Evolutionary conservation across 305 asterid species (phyloP).

Genomic region (Fraxinus paxiana): DNA sequence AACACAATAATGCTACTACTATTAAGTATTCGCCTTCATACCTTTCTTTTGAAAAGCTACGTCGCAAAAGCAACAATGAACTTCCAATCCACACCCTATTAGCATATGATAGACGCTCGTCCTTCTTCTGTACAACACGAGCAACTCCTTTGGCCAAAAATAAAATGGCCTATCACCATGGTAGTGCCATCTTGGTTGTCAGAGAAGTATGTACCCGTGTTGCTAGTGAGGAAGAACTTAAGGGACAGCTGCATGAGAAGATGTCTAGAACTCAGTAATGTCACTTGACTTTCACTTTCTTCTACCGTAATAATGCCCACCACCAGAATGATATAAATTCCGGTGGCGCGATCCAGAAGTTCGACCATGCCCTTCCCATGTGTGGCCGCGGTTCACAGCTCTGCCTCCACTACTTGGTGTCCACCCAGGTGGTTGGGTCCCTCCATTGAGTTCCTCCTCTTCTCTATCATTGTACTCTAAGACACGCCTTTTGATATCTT

Average conservation of each 20-base stretch:
- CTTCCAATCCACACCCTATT: neutral
- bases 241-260: neutral
- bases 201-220: conserved; percentile 2
- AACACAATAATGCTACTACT: neutral
- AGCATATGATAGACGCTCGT: neutral
- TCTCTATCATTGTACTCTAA: conserved; percentile 91
- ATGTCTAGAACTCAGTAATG: neutral
- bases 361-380: conserved; percentile 76
- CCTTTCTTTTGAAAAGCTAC: neutral
- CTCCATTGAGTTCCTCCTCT: conserved; percentile 89
- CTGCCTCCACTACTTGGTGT: conserved; percentile 63
- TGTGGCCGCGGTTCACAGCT: conserved; percentile 50
- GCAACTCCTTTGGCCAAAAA: neutral
- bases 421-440: conserved; percentile 54
- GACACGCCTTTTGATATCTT: conserved; percentile 87
- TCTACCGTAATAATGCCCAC: conserved; percentile 77
- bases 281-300: conserved; percentile 28
- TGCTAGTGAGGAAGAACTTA: neutral
- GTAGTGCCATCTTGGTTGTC: neutral
- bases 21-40: neutral
- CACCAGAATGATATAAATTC: conserved; percentile 69
- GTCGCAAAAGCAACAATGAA: neutral
- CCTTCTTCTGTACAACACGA: conserved; percentile 2
- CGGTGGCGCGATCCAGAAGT: conserved; percentile 62
- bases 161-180: neutral